phyloP scores from a whole-genome alignment of 192 early-diverging fungal genomes.

The Coemansia sp. region DNA sequence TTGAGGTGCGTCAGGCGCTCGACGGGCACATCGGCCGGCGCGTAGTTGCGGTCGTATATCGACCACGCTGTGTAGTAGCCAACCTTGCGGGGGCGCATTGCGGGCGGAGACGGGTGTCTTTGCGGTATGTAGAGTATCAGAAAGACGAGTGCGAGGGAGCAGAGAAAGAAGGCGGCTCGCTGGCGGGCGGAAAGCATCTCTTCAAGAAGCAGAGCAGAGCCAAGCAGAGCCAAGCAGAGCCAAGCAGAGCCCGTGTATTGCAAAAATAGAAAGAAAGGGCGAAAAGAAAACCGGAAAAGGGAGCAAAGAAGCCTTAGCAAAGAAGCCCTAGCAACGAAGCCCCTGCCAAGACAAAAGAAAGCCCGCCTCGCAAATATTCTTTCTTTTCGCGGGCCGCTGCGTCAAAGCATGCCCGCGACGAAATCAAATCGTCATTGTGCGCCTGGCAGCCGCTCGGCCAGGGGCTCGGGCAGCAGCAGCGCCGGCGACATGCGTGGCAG shows the following conservation, averaged over 20 bases:
- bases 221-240: no score
- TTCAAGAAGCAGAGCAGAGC: neutral
- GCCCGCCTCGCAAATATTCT: no score
- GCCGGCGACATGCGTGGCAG: slow-evolving; percentile 41
- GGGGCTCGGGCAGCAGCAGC: slow-evolving; percentile 34
- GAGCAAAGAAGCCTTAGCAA: neutral
- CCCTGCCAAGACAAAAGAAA: no score
- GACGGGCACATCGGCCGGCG: slow-evolving; percentile 58
- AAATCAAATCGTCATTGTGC: no score
- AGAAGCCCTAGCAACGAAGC: neutral
- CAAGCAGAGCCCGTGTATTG: no score
- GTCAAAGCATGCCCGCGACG: neutral
- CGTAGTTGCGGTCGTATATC: slow-evolving; percentile 69
- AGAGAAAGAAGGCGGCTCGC: slow-evolving; percentile 12
- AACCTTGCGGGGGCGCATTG: slow-evolving; percentile 39
- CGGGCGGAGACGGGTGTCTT: neutral
- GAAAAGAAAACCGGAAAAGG: neutral
- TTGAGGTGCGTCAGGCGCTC: slow-evolving; percentile 76
- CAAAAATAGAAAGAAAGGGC: neutral
- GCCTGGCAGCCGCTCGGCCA: neutral
- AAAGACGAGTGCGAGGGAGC: slow-evolving; percentile 20
- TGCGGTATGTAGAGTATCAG: slow-evolving; percentile 28
- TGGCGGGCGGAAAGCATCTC: slow-evolving; percentile 10
- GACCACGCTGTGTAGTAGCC: slow-evolving; percentile 60
- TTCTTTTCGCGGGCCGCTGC: neutral